Evolutionary conservation across 148 eudicot species (phyloP).

Genomic region (Silene uniflora): DNA sequence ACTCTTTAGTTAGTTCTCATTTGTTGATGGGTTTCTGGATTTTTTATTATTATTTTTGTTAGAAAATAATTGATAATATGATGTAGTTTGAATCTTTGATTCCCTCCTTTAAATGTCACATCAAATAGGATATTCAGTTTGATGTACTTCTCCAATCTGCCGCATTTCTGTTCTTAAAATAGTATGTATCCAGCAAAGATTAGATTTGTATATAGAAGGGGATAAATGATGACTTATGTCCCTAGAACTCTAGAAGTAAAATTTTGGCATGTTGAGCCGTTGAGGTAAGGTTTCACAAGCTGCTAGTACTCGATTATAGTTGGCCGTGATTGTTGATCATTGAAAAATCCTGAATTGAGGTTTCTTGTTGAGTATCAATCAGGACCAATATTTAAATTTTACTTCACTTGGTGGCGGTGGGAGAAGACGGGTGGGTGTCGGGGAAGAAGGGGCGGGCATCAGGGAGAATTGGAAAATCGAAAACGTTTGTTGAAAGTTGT

Average conservation of each 20-base stretch:
- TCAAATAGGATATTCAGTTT: background rate
- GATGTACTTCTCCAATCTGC: background rate
- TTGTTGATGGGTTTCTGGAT: slow-evolving; percentile 11
- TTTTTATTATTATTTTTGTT: slow-evolving; percentile 12
- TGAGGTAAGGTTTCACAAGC: no score
- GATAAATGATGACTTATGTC: background rate
- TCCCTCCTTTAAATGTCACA: slow-evolving; percentile 16
- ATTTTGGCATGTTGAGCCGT: no score
- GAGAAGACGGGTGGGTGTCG: background rate
- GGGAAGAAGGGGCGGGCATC: background rate
- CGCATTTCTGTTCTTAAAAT: background rate
- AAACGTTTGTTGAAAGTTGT: no score
- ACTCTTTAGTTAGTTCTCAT: background rate
- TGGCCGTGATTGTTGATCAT: background rate
- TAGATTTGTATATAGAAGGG: background rate
- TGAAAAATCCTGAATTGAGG: background rate
- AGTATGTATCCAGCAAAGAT: background rate
- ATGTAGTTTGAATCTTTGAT: slow-evolving; percentile 1
- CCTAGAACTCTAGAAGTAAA: no score
- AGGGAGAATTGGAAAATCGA: no score
- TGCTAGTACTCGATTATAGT: no score
- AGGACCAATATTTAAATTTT: background rate
- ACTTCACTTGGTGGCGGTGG: background rate
- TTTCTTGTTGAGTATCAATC: background rate
- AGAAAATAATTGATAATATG: no score